These are phyloP conservation scores for Pharus latifolius DNA, from an alignment of 176 grass and related monocot species.

Conservation along the genomic window DNA sequence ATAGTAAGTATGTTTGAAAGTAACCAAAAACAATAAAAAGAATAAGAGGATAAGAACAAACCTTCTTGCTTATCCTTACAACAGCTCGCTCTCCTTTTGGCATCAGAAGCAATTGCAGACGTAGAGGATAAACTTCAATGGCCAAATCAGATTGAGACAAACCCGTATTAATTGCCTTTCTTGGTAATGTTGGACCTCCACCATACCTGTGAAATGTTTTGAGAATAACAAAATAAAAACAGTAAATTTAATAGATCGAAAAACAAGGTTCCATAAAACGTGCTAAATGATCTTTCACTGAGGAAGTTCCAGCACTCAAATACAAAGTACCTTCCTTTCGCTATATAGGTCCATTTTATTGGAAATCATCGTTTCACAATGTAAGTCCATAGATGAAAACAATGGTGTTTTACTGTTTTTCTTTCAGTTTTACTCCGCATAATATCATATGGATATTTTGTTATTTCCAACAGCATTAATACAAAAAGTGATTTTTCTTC, in stretches of 20 bases:
- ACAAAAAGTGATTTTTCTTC: too few relatives aligned
- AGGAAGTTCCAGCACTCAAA: neutral
- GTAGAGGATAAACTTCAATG: slow-evolving; percentile 98
- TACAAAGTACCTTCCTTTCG: neutral
- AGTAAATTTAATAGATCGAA: neutral
- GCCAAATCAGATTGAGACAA: slow-evolving; percentile 93
- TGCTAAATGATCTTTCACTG: neutral
- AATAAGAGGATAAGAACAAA: slow-evolving; percentile 21
- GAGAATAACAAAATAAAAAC: slow-evolving; percentile 5
- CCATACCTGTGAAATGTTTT: slow-evolving; percentile 66
- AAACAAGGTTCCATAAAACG: neutral
- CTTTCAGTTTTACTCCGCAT: too few relatives aligned
- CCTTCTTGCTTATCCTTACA: slow-evolving; percentile 99
- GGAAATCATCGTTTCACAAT: too few relatives aligned
- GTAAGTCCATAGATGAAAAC: too few relatives aligned
- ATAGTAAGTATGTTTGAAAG: neutral
- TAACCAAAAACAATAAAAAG: slow-evolving; percentile 3
- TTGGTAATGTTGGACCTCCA: slow-evolving; percentile 78
- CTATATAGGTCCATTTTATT: too few relatives aligned
- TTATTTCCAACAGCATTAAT: too few relatives aligned
- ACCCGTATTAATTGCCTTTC: slow-evolving; percentile 93
- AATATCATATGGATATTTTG: too few relatives aligned
- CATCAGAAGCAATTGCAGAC: slow-evolving; percentile 81
- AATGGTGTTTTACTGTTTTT: too few relatives aligned
- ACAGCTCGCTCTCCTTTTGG: slow-evolving; percentile 75